Conservation (phyloP, 2,329 filamentous ascomycete species). For the Claviceps sorghi region DNA sequence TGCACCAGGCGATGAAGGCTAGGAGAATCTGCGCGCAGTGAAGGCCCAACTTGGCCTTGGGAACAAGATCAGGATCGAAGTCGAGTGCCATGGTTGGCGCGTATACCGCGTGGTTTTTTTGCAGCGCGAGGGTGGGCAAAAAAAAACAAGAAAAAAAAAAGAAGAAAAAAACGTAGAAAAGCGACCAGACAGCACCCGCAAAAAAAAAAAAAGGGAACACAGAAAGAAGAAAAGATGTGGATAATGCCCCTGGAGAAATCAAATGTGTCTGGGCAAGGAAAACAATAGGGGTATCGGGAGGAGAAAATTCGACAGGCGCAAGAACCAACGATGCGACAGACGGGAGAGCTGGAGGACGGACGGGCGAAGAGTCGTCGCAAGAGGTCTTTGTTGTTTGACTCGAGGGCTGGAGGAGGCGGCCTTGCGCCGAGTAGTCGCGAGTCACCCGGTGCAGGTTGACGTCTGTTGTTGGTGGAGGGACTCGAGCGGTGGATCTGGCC, state of each 20-base stretch:
- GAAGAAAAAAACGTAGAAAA: not conserved
- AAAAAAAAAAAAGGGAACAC: not conserved
- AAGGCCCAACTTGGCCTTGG: constrained; percentile 40
- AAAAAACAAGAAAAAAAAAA: not conserved
- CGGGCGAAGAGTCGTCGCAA: not conserved
- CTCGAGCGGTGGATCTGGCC: not conserved
- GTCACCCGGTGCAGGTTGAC: too few relatives aligned
- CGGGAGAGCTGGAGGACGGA: not conserved
- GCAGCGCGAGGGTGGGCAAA: not conserved
- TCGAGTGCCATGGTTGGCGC: constrained; percentile 30
- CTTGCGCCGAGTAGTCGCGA: not conserved
- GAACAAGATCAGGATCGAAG: constrained; percentile 38
- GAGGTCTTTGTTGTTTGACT: not conserved
- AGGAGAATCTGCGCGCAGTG: constrained; percentile 41
- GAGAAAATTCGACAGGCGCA: not conserved
- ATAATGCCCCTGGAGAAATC: not conserved
- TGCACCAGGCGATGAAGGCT: constrained; percentile 40
- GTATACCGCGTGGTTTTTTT: not conserved
- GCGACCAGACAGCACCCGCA: not conserved
- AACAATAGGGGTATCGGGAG: not conserved
- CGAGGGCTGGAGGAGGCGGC: too few relatives aligned
- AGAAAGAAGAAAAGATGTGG: not conserved
- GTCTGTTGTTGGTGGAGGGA: not conserved
- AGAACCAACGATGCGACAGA: not conserved
- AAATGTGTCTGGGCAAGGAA: not conserved